Conservation (phyloP, 495 filamentous ascomycete species). For the Glonium stellatum region DNA sequence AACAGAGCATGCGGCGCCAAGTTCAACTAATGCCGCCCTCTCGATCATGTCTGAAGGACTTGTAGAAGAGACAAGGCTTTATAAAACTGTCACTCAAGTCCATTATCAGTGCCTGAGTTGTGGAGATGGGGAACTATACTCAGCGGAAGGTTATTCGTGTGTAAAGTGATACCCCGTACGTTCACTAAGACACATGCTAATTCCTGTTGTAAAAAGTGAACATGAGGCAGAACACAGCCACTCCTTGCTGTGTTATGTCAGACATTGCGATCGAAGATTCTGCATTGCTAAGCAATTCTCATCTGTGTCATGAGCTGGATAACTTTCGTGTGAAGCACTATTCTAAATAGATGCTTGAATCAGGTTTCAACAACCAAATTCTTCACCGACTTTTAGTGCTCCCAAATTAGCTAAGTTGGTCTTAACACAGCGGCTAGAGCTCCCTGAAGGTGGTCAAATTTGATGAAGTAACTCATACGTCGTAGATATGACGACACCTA, state of each 20-base stretch:
- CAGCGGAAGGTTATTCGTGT: background rate
- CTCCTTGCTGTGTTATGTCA: background rate
- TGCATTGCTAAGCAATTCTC: background rate
- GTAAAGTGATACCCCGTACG: background rate
- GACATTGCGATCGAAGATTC: background rate
- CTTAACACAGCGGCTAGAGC: too few relatives aligned
- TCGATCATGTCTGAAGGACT: background rate
- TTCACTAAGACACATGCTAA: background rate
- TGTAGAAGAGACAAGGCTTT: background rate
- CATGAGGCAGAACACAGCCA: background rate
- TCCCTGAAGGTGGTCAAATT: too few relatives aligned
- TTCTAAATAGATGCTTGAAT: too few relatives aligned
- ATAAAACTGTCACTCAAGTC: background rate
- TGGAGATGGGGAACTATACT: background rate
- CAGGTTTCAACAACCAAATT: too few relatives aligned
- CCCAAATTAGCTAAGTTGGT: too few relatives aligned
- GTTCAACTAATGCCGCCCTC: background rate
- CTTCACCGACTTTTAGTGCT: too few relatives aligned
- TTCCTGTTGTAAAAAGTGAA: background rate
- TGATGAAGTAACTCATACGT: too few relatives aligned
- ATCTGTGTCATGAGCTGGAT: too few relatives aligned
- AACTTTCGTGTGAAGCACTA: too few relatives aligned
- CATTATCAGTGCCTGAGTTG: background rate
- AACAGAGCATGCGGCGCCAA: background rate
- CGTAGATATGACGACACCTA: too few relatives aligned